These are phyloP conservation scores for Aspergillus fumigatus DNA, from an alignment of 2,329 filamentous ascomycete species.

Conservation along the genomic window DNA sequence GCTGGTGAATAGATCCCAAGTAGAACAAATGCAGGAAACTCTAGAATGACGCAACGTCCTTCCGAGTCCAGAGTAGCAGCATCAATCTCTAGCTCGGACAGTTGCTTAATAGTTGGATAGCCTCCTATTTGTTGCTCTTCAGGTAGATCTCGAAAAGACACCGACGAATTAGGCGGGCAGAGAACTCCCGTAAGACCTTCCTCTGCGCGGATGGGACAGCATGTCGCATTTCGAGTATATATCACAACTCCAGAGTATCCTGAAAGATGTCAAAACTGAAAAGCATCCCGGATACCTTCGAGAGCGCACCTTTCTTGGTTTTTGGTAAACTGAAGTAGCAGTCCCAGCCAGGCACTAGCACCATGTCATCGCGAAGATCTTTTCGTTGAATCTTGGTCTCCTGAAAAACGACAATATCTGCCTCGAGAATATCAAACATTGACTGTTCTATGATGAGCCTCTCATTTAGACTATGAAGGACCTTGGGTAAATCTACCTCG, in stretches of 20 bases:
- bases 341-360: constrained; percentile 90
- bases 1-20: constrained; percentile 91
- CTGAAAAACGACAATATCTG: constrained; percentile 92
- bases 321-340: constrained; percentile 91
- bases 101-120: constrained; percentile 69
- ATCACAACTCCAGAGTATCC: constrained; percentile 95
- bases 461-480: neutral
- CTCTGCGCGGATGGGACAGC: constrained; percentile 82
- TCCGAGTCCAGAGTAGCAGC: constrained; percentile 76
- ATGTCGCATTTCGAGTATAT: constrained; percentile 83
- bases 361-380: constrained; percentile 91
- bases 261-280: constrained; percentile 33
- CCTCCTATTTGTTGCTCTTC: constrained; percentile 76
- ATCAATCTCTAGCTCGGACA: constrained; percentile 60
- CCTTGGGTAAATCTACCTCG: constrained; percentile 45
- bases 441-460: constrained; percentile 44
- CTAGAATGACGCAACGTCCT: constrained; percentile 83
- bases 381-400: constrained; percentile 95
- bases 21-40: constrained; percentile 92
- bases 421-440: constrained; percentile 91
- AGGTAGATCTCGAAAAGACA: constrained; percentile 70
- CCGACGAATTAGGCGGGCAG: constrained; percentile 65
- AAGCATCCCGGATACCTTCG: neutral
- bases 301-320: constrained; percentile 75
- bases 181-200: constrained; percentile 87